phyloP scores from a whole-genome alignment of 176 grass and related monocot species.

The Musa schizocarpa region DNA sequence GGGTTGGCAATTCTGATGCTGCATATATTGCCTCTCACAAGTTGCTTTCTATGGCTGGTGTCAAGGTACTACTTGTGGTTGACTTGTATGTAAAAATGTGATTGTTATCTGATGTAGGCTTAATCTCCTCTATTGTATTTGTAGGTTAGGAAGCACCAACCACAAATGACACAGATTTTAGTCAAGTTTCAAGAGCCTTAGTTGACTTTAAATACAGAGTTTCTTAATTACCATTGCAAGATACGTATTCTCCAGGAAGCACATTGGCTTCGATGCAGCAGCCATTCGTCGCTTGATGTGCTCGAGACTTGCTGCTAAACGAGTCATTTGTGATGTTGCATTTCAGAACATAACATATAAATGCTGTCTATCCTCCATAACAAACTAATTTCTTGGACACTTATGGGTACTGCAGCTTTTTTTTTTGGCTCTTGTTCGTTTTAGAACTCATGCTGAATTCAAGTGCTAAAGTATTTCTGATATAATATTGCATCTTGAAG shows the following conservation, averaged over 20 bases:
- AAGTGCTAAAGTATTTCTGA: too few species aligned
- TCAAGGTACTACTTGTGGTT: slow-evolving; percentile 46
- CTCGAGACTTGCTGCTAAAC: background rate
- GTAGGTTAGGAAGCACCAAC: slow-evolving; percentile 85
- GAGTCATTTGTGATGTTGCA: too few species aligned
- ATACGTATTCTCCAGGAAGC: background rate
- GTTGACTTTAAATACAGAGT: background rate
- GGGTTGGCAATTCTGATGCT: slow-evolving; percentile 52
- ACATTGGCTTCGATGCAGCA: background rate
- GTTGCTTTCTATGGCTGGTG: slow-evolving; percentile 67
- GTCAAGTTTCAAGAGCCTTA: slow-evolving; percentile 73
- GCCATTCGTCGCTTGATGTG: background rate
- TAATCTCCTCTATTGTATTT: slow-evolving; percentile 6
- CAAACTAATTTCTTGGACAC: too few species aligned
- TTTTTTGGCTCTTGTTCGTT: too few species aligned
- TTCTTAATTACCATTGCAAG: background rate
- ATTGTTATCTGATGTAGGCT: background rate
- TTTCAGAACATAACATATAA: too few species aligned
- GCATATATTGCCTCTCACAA: slow-evolving; percentile 85
- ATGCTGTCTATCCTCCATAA: too few species aligned
- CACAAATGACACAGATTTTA: slow-evolving; percentile 65
- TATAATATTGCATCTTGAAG: too few species aligned
- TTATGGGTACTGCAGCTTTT: too few species aligned
- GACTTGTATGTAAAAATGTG: background rate
- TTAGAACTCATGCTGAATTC: too few species aligned